Conservation (phyloP, 208 protist species). For the Leishmania major region DNA sequence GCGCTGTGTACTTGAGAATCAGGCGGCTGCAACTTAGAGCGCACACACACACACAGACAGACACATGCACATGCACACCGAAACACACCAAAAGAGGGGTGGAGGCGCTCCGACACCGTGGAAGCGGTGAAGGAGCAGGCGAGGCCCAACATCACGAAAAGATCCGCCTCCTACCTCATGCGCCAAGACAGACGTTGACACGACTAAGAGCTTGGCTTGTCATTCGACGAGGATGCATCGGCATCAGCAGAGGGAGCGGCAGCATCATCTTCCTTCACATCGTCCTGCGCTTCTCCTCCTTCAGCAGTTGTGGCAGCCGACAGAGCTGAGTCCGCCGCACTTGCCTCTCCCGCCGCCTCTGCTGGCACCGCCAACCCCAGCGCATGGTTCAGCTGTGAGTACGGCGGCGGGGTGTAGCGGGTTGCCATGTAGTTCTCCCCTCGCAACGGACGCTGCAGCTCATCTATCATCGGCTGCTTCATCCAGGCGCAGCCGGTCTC, state of each 20-base stretch:
- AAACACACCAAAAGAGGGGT: background rate
- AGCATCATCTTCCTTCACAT: background rate
- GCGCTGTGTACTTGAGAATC: background rate
- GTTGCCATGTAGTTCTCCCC: constrained; percentile 85
- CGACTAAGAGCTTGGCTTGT: constrained; percentile 6
- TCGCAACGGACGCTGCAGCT: constrained; percentile 83
- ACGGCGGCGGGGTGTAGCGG: constrained; percentile 88
- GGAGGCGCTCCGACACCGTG: background rate
- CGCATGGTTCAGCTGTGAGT: constrained; percentile 62
- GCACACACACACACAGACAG: background rate
- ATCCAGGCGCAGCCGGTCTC: constrained; percentile 90
- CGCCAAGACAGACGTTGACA: background rate
- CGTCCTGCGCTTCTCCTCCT: background rate
- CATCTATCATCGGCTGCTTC: constrained; percentile 71
- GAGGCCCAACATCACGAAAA: background rate
- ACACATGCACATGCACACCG: background rate
- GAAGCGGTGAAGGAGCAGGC: background rate
- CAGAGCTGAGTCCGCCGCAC: background rate
- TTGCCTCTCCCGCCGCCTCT: background rate
- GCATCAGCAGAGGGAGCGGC: background rate
- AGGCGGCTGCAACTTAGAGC: background rate
- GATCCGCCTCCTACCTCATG: background rate
- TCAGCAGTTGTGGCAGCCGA: background rate
- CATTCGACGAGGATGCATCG: background rate
- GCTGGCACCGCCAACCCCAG: constrained; percentile 45